A percentile compares a stretch with the other conserved stretches of the same genome.
Evolutionary conservation across 768 basidiomycete species (phyloP).

Genomic region (Xanthoconium purpureum): DNA sequence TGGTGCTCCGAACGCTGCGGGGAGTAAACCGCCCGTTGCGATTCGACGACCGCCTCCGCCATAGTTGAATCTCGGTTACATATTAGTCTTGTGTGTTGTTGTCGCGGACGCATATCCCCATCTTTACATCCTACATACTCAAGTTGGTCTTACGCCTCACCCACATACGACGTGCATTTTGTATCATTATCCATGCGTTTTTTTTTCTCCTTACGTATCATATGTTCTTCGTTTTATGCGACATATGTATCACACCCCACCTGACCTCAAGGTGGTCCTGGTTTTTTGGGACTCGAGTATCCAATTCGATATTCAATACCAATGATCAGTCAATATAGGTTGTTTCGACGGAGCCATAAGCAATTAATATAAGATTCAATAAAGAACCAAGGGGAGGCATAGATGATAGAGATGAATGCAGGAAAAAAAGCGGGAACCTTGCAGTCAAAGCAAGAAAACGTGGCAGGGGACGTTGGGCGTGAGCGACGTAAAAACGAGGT

Average conservation of each 20-base stretch:
- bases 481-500: background rate
- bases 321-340: background rate
- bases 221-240: too few species aligned
- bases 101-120: background rate
- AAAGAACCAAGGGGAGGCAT: background rate
- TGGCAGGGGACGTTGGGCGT: constrained; percentile 13
- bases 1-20: background rate
- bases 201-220: too few species aligned
- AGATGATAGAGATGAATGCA: background rate
- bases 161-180: background rate
- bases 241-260: too few species aligned
- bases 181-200: constrained; percentile 23
- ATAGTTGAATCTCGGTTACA: background rate
- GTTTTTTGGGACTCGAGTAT: too few species aligned
- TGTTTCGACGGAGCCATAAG: constrained; percentile 1
- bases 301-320: background rate
- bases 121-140: too few species aligned
- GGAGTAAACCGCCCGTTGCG: constrained; percentile 33
- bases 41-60: constrained; percentile 33
- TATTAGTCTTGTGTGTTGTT: background rate
- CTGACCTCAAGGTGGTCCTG: too few species aligned
- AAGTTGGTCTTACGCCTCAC: too few species aligned
- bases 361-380: constrained; percentile 21
- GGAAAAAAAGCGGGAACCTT: background rate
- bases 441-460: constrained; percentile 2